These are phyloP conservation scores for Tagetes patula DNA, from an alignment of 129 eudicot species.

Conservation along the genomic window DNA sequence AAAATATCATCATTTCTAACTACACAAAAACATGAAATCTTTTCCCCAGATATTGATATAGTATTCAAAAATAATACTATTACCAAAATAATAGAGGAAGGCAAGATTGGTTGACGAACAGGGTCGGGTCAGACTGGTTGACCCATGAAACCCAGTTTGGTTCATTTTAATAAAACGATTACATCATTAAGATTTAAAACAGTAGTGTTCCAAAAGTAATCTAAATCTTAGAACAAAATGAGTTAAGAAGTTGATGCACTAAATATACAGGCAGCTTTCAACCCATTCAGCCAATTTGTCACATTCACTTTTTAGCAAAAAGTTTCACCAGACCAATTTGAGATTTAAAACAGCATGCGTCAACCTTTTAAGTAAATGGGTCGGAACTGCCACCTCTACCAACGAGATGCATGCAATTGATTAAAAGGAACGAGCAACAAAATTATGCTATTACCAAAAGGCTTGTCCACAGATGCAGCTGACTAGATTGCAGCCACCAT, in stretches of 20 bases:
- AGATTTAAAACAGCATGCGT: not conserved
- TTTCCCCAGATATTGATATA: not conserved
- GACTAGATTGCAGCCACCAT: constrained; percentile 93
- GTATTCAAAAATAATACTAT: not conserved
- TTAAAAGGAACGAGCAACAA: constrained; percentile 19
- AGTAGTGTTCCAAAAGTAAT: constrained; percentile 1
- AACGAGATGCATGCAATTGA: constrained; percentile 12
- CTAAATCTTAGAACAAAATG: not conserved
- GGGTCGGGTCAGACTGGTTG: not conserved
- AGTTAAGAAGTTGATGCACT: not conserved
- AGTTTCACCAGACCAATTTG: not conserved
- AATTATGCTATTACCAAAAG: constrained; percentile 62
- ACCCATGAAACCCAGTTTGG: not conserved
- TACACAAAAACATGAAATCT: not conserved
- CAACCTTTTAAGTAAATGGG: not conserved
- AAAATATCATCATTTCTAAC: not conserved
- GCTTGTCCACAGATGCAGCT: constrained; percentile 96
- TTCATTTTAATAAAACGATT: not conserved
- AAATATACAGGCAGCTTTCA: not conserved
- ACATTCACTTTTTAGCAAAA: not conserved
- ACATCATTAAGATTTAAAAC: not conserved
- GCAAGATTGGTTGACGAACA: not conserved
- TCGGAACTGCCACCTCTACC: not conserved
- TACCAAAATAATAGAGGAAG: not conserved
- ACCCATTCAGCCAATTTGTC: not conserved